Conservation (phyloP, 495 filamentous ascomycete genomes). For the Beverwykella pulmonaria region DNA sequence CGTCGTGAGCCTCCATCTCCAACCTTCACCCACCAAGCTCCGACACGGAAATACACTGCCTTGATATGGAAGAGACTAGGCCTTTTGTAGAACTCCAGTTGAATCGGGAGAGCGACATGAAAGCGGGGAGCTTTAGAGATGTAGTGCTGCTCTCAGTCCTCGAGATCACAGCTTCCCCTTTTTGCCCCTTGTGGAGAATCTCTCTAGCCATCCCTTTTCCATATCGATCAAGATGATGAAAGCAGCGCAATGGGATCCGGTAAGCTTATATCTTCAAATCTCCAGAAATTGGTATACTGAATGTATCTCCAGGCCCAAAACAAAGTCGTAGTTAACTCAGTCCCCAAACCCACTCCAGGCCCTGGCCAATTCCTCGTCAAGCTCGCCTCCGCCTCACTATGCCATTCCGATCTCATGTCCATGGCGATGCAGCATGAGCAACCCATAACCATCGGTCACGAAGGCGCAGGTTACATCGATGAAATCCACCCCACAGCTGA, state of each 20-base stretch:
- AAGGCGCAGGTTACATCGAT: slow-evolving; percentile 35
- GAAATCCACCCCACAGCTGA: slow-evolving; percentile 25
- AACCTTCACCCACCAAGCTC: background rate
- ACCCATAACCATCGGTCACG: slow-evolving; percentile 41
- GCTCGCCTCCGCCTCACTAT: slow-evolving; percentile 38
- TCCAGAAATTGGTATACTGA: background rate
- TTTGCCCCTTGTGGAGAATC: no score
- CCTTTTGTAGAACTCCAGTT: background rate
- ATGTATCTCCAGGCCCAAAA: slow-evolving; percentile 10
- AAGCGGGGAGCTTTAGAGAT: background rate
- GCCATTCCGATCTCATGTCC: slow-evolving; percentile 41
- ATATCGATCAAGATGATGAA: slow-evolving; percentile 22
- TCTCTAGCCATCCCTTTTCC: no score
- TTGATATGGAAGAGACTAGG: background rate
- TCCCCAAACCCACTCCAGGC: slow-evolving; percentile 32
- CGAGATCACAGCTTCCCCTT: no score
- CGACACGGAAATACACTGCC: slow-evolving; percentile 16
- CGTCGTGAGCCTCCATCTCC: background rate
- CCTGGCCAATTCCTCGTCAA: slow-evolving; percentile 39
- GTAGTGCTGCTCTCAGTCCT: no score
- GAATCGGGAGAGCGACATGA: background rate
- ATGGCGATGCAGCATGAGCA: slow-evolving; percentile 34
- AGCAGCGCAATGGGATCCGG: slow-evolving; percentile 34
- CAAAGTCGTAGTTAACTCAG: slow-evolving; percentile 33
- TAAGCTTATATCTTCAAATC: background rate